Conservation (phyloP, 495 filamentous ascomycete species). For the Penicillium chermesinum region DNA sequence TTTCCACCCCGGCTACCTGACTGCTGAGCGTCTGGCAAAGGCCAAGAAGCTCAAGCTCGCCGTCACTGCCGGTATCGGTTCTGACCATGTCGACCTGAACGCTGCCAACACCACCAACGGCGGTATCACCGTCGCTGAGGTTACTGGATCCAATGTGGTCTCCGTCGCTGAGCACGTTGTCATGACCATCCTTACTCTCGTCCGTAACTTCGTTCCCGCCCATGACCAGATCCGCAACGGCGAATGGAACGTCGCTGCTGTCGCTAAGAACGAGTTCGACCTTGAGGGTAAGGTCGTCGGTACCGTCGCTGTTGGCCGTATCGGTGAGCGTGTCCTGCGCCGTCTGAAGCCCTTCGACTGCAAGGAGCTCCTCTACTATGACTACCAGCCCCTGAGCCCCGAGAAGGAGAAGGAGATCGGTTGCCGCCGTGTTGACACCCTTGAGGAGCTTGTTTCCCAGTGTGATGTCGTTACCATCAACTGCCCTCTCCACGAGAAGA, state of each 20-base stretch:
- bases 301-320: constrained; percentile 94
- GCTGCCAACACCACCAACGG: constrained; percentile 98
- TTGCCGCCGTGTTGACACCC: constrained; percentile 74
- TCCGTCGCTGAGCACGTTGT: constrained; percentile 92
- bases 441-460: constrained; percentile 94
- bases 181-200: constrained; percentile 95
- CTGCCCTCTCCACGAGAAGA: constrained; percentile 98
- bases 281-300: constrained; percentile 97
- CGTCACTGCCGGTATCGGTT: constrained; percentile 94
- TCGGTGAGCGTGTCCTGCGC: constrained; percentile 95
- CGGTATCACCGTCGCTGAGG: constrained; percentile 93
- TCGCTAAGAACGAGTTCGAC: constrained; percentile 96
- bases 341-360: constrained; percentile 96
- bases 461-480: constrained; percentile 99
- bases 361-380: constrained; percentile 99
- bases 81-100: constrained; percentile 95
- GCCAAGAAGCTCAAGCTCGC: constrained; percentile 98
- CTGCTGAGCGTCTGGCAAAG: constrained; percentile 90
- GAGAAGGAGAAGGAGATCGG: constrained; percentile 96
- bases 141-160: constrained; percentile 90
- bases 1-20: constrained; percentile 99
- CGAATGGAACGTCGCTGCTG: constrained; percentile 92
- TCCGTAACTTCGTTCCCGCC: constrained; percentile 97
- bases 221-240: constrained; percentile 87
- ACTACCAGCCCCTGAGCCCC: constrained; percentile 88